Conservation (phyloP, 2,329 filamentous ascomycete species). For the Fusarium penzigii region DNA sequence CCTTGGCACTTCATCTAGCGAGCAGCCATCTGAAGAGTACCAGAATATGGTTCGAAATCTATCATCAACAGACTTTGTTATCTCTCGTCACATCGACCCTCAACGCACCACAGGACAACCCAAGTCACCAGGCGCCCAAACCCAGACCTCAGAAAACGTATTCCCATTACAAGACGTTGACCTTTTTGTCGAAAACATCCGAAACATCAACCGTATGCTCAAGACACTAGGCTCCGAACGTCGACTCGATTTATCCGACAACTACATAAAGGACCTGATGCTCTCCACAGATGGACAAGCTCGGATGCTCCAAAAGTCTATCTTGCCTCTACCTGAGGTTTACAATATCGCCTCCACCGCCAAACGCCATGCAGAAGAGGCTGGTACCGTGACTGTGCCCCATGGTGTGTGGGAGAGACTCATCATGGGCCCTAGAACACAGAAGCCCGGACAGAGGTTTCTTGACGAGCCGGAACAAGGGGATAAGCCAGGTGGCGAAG, state of each 20-base stretch:
- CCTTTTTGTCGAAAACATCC: constrained; percentile 46
- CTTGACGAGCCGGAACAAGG: constrained; percentile 32
- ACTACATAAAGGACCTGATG: constrained; percentile 29
- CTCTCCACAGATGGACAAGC: constrained; percentile 27
- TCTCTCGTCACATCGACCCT: constrained; percentile 35
- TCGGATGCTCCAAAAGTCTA: constrained; percentile 35
- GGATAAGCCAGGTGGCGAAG: constrained; percentile 19
- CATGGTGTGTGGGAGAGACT: constrained; percentile 33
- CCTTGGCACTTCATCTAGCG: constrained; percentile 72
- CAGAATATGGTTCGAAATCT: constrained; percentile 40
- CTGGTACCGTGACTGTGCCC: constrained; percentile 18
- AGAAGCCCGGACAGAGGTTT: constrained; percentile 33
- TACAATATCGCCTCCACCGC: constrained; percentile 40
- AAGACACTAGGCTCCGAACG: constrained; percentile 34
- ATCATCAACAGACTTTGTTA: constrained; percentile 43
- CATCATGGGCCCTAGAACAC: constrained; percentile 34
- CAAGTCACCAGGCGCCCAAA: constrained; percentile 23
- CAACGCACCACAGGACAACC: constrained; percentile 28
- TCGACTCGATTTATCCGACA: constrained; percentile 26
- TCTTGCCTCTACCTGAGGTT: constrained; percentile 41
- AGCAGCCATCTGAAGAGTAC: constrained; percentile 49
- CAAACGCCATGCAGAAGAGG: constrained; percentile 26
- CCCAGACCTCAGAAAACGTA: constrained; percentile 12
- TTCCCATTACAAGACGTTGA: constrained; percentile 39
- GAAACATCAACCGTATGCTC: constrained; percentile 50